A percentile compares a stretch with the other conserved stretches of the same genome.
Conservation (phyloP, 805 yeast genomes). For the Gaillardinia entomophila region DNA sequence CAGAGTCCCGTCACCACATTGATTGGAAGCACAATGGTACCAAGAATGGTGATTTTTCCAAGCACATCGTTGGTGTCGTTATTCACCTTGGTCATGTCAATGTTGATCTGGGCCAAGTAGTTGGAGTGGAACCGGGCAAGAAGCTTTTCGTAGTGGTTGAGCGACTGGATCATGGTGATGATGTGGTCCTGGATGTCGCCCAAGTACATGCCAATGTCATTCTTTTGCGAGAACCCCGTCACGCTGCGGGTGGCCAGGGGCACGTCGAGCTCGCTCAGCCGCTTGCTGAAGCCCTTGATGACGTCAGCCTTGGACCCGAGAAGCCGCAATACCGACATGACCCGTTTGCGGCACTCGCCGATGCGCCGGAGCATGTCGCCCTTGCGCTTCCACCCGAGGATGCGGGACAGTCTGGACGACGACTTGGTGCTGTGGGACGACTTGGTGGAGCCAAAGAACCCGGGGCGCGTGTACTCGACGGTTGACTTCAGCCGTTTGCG, state of each 20-base stretch:
- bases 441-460: conserved; percentile 2
- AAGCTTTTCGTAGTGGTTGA: conserved; percentile 91
- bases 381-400: conserved; percentile 71
- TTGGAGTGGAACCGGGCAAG: conserved; percentile 94
- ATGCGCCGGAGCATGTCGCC: conserved; percentile 94
- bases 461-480: conserved; percentile 20
- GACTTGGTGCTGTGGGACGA: conserved; percentile 13
- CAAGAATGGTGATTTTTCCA: conserved; percentile 87
- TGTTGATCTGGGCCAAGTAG: conserved; percentile 92
- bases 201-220: conserved; percentile 86
- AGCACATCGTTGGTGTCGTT: conserved; percentile 95
- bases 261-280: conserved; percentile 64
- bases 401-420: conserved; percentile 44
- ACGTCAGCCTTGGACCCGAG: conserved; percentile 95
- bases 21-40: conserved; percentile 92
- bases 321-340: conserved; percentile 81
- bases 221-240: conserved; percentile 63
- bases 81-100: conserved; percentile 95
- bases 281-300: conserved; percentile 89
- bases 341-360: conserved; percentile 92
- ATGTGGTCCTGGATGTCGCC: conserved; percentile 98
- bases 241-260: conserved; percentile 20
- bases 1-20: conserved; percentile 94
- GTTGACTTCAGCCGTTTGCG: conserved; percentile 33
- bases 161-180: conserved; percentile 92